A percentile compares a stretch with the other conserved stretches of the same genome.
phyloP scores from a whole-genome alignment of 345 rosid species.

The Populus deltoides region DNA sequence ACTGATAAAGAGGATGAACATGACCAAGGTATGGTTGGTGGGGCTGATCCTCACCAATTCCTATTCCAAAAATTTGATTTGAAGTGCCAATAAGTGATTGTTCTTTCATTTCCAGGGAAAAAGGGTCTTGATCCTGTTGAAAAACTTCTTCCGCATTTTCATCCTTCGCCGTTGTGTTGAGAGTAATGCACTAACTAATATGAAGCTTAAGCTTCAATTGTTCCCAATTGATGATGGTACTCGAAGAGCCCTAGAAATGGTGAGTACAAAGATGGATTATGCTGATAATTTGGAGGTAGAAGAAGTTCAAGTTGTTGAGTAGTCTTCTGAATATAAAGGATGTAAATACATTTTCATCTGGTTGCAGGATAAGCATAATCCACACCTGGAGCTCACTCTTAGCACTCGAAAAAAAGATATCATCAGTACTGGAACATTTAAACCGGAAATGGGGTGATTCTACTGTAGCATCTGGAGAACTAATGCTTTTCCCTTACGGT shows the following conservation, averaged over 20 bases:
- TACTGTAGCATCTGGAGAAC: slow-evolving; percentile 73
- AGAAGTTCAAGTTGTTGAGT: slow-evolving; percentile 14
- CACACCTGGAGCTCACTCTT: slow-evolving; percentile 95
- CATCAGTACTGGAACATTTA: slow-evolving; percentile 92
- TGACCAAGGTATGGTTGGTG: slow-evolving; percentile 42
- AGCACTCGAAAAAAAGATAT: slow-evolving; percentile 89
- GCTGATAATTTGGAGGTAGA: slow-evolving; percentile 17
- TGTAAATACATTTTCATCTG: slow-evolving; percentile 28
- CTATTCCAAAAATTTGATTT: slow-evolving; percentile 17
- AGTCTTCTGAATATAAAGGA: slow-evolving; percentile 5
- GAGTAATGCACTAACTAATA: slow-evolving; percentile 42
- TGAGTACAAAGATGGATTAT: slow-evolving; percentile 35
- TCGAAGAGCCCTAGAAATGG: slow-evolving; percentile 85
- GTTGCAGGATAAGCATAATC: slow-evolving; percentile 87
- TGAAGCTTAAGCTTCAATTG: slow-evolving; percentile 89
- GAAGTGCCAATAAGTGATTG: slow-evolving; percentile 8
- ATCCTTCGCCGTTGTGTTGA: slow-evolving; percentile 50
- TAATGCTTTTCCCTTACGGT: slow-evolving; percentile 73
- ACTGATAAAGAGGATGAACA: slow-evolving; percentile 51
- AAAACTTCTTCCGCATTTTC: slow-evolving; percentile 41
- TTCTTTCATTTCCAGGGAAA: slow-evolving; percentile 38
- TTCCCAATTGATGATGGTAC: slow-evolving; percentile 93
- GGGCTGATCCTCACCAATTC: slow-evolving; percentile 19
- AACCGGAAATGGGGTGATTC: slow-evolving; percentile 95
- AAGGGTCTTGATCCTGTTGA: slow-evolving; percentile 38